Evolutionary conservation across 129 eudicot species (phyloP), one percentile per base, ranked within the genome.

Genomic region (Pulicaria dysenterica): DNA sequence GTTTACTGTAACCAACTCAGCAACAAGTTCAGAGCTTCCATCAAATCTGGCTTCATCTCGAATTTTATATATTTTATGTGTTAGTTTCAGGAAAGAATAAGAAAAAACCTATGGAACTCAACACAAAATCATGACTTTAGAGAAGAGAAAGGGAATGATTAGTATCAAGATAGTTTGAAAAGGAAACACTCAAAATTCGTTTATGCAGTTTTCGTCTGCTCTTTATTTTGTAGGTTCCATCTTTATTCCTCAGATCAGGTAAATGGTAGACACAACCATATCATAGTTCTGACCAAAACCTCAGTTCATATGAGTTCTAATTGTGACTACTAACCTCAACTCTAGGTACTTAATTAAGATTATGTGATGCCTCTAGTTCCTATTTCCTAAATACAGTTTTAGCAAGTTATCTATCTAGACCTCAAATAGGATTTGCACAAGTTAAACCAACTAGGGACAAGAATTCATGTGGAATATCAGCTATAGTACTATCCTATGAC

Each of bases 1-100:
- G 64, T 94, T 94, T 13, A 88, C 96, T 37, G 96, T 90, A 24
- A 90, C 93, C 71, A 94, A 80, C 83, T 94, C 99, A 5, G 99
- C 97, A 17, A 90, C 97, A 54, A 94, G 90, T 82, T 94, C 97
- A 66, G 99, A 90, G 88, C 86, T 90, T 46, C 96, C 97, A 84
- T 94, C 97, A 45, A 88, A 94, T 78, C 99, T 94, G 93, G 92
- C 83, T 85, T 87, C 88, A 83, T 58, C 78, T 61, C 79, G 74
- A 59, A 77, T 67, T 74, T 67, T 49, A 81, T 55, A 57, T 46
- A 46, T 68, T 61, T 70, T 37, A 6, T 78, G 43, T 59, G 64
- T 74, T 49, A 64, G 78, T 70, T 78, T 73, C 79, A 73, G 62
- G 19, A 46, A 54, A 64, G 41, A 73, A 47, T 13, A 19, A 7